Conservation (phyloP, 345 rosid genomes). For the Psidium friedrichsthalianum region DNA sequence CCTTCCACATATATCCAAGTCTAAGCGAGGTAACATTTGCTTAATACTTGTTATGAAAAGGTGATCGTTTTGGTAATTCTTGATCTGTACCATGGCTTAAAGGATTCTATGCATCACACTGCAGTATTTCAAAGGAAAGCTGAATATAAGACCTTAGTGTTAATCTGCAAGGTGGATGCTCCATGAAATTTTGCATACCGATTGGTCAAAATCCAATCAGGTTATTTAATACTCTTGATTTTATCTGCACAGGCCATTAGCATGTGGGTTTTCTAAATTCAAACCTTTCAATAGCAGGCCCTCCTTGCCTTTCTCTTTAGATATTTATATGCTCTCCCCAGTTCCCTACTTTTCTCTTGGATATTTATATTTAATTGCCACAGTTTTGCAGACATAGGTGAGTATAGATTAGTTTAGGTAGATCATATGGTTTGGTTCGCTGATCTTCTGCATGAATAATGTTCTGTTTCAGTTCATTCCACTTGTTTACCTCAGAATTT, state of each 20-base stretch:
- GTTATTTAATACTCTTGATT: neutral
- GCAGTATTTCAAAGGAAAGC: neutral
- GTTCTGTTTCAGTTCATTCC: neutral
- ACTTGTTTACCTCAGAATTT: neutral
- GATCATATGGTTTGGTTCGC: neutral
- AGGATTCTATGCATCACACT: neutral
- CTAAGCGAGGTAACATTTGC: constrained; percentile 51
- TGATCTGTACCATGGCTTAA: neutral
- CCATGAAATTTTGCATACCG: neutral
- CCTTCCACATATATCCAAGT: constrained; percentile 51
- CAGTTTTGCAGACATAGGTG: neutral
- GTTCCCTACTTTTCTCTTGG: neutral
- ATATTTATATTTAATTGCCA: neutral
- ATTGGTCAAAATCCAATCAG: neutral
- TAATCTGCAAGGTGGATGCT: neutral
- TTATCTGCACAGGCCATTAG: neutral
- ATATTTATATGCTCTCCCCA: neutral
- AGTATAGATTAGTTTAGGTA: neutral
- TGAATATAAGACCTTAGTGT: neutral
- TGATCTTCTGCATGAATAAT: neutral
- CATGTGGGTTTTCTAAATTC: neutral
- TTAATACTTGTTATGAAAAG: neutral
- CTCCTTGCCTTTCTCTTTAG: neutral
- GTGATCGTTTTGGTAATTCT: neutral
- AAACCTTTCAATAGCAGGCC: neutral